phyloP scores from a whole-genome alignment of 352 stramenopile species.

The Pythium utonaiense region DNA sequence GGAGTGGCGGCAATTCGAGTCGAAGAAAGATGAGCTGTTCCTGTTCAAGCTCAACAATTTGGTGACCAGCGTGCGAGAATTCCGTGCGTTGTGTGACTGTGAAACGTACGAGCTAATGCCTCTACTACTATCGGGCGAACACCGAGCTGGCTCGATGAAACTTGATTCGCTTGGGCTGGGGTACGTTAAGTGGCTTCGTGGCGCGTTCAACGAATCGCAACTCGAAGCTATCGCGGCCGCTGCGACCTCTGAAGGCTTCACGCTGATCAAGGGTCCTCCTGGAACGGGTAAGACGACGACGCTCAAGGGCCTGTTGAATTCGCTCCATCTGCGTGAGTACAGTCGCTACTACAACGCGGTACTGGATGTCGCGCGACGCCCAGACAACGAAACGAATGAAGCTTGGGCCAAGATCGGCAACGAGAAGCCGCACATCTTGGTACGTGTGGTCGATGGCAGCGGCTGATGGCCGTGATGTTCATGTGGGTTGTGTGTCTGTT shows the following conservation, averaged over 20 bases:
- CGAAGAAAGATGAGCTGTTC: slow-evolving; percentile 43
- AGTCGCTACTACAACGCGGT: slow-evolving; percentile 91
- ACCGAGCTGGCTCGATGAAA: slow-evolving; percentile 67
- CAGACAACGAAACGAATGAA: slow-evolving; percentile 77
- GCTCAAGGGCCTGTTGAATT: slow-evolving; percentile 90
- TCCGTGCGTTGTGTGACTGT: slow-evolving; percentile 81
- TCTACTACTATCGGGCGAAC: slow-evolving; percentile 69
- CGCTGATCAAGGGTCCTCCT: slow-evolving; percentile 88
- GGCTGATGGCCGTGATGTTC: not conserved
- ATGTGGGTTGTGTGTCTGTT: not conserved
- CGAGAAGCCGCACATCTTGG: slow-evolving; percentile 92
- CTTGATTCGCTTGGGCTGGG: slow-evolving; percentile 76
- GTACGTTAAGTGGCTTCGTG: slow-evolving; percentile 79
- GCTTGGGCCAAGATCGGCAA: slow-evolving; percentile 81
- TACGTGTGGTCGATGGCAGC: slow-evolving; percentile 17
- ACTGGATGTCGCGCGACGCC: slow-evolving; percentile 70
- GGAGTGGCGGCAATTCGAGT: slow-evolving; percentile 47
- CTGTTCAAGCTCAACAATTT: slow-evolving; percentile 87
- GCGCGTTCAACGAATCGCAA: slow-evolving; percentile 88
- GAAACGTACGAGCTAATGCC: slow-evolving; percentile 71
- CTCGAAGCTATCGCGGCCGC: slow-evolving; percentile 86
- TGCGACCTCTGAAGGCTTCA: slow-evolving; percentile 87
- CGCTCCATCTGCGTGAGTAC: slow-evolving; percentile 90
- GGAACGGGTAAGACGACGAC: slow-evolving; percentile 92
- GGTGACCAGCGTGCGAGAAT: slow-evolving; percentile 87